A percentile compares a stretch with the other conserved stretches of the same genome.
phyloP scores from a whole-genome alignment of 2,329 filamentous ascomycete genomes.

The Cladosporium sp. region DNA sequence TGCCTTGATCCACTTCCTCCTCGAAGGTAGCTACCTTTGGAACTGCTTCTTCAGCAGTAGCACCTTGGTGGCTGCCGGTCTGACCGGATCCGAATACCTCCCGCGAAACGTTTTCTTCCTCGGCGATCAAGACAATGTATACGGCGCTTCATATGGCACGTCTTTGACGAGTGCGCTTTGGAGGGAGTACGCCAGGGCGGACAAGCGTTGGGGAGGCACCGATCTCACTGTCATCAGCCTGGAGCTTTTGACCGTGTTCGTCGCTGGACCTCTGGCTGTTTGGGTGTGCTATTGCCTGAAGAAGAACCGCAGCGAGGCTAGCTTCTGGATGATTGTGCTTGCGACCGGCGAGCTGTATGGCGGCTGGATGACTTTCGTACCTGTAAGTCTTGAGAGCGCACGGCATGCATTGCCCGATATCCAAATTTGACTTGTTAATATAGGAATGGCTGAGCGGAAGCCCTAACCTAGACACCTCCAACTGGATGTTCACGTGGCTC shows the following conservation, averaged over 20 bases:
- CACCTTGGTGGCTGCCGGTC: conserved; percentile 38
- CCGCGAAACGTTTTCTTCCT: conserved; percentile 57
- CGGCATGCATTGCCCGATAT: conserved; percentile 44
- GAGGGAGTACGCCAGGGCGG: conserved; percentile 68
- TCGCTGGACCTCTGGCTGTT: conserved; percentile 60
- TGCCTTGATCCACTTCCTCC: conserved; percentile 84
- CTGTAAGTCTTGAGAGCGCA: background rate
- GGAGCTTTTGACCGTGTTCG: conserved; percentile 62
- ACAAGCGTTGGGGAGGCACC: conserved; percentile 60
- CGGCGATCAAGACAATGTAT: conserved; percentile 55
- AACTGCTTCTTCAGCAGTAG: conserved; percentile 82
- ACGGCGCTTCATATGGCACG: conserved; percentile 61
- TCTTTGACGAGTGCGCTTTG: conserved; percentile 58
- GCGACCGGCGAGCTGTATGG: conserved; percentile 68
- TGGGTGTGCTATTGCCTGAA: conserved; percentile 56
- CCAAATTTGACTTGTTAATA: conserved; percentile 49
- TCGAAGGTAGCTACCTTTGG: conserved; percentile 90
- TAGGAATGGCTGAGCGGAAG: conserved; percentile 63
- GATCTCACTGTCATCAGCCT: conserved; percentile 62
- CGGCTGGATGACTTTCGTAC: conserved; percentile 37
- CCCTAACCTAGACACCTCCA: conserved; percentile 58
- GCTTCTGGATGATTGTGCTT: conserved; percentile 60
- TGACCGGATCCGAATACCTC: conserved; percentile 43
- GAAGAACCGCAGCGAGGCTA: conserved; percentile 44
- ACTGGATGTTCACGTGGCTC: conserved; percentile 65